phyloP scores from a whole-genome alignment of 768 basidiomycete genomes.

The Grammothele lineata region DNA sequence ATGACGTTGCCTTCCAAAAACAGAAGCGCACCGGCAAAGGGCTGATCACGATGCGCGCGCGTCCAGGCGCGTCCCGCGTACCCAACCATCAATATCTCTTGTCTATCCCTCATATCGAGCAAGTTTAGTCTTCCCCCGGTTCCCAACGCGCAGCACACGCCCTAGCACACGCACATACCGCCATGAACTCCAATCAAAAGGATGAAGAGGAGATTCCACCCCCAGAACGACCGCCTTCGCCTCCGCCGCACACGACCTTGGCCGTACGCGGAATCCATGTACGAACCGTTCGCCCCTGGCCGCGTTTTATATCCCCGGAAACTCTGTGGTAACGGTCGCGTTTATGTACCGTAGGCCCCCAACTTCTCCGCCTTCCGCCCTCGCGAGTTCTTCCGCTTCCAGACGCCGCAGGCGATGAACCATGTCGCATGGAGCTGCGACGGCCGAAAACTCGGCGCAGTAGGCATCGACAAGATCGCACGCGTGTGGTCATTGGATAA shows the following conservation, averaged over 20 bases:
- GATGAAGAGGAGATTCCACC: conserved; percentile 29
- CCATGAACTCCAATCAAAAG: background rate
- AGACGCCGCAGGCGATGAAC: conserved; percentile 59
- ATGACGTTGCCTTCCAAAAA: too few relatives aligned
- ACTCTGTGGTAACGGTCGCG: conserved; percentile 8
- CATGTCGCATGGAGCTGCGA: conserved; percentile 86
- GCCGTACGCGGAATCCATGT: conserved; percentile 70
- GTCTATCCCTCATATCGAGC: background rate
- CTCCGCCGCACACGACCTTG: conserved; percentile 70
- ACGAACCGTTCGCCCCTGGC: conserved; percentile 31
- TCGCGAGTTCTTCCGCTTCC: conserved; percentile 65
- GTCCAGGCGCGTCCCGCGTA: too few relatives aligned
- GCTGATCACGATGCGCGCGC: too few relatives aligned
- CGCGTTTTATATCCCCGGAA: conserved; percentile 1
- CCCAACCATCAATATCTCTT: too few relatives aligned
- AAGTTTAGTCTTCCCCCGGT: too few relatives aligned
- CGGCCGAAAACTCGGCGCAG: conserved; percentile 76
- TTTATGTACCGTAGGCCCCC: conserved; percentile 49
- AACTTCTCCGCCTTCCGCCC: conserved; percentile 79
- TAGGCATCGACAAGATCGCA: conserved; percentile 74
- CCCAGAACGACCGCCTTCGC: conserved; percentile 54
- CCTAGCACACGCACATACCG: too few relatives aligned
- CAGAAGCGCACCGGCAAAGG: too few relatives aligned
- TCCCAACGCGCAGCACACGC: too few relatives aligned
- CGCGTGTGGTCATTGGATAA: conserved; percentile 79